Conservation (phyloP, 345 rosid species). For the Linum tenue region DNA sequence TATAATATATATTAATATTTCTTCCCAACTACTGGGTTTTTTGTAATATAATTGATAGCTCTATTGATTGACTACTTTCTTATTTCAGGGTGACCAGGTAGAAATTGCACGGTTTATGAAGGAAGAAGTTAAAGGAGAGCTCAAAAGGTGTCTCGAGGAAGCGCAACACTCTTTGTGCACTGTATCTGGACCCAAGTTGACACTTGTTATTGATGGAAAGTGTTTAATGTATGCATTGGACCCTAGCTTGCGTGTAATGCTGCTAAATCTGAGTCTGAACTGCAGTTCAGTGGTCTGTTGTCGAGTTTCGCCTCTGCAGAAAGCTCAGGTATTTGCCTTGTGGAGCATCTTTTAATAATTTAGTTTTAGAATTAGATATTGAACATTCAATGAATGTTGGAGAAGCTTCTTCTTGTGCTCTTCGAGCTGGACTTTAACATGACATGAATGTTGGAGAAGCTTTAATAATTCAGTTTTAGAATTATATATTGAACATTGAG, state of each 20-base stretch:
- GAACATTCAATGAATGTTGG: no score
- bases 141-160: slow-evolving; percentile 75
- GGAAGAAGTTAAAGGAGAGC: slow-evolving; percentile 73
- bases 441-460: no score
- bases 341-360: slow-evolving; percentile 11
- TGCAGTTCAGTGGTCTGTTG: slow-evolving; percentile 97
- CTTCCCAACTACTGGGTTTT: background rate
- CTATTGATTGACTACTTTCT: slow-evolving; percentile 3
- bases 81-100: slow-evolving; percentile 77
- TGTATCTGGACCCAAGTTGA: slow-evolving; percentile 64
- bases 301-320: slow-evolving; percentile 97
- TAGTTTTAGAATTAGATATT: background rate
- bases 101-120: slow-evolving; percentile 82
- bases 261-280: slow-evolving; percentile 89
- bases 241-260: slow-evolving; percentile 67
- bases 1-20: slow-evolving; percentile 7
- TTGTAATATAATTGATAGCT: background rate
- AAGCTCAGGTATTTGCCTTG: slow-evolving; percentile 71
- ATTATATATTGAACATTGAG: no score
- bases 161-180: slow-evolving; percentile 51
- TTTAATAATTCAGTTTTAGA: no score
- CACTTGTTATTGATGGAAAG: slow-evolving; percentile 93
- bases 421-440: no score
- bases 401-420: background rate
- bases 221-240: slow-evolving; percentile 96